Evolutionary conservation across 2,329 filamentous ascomycete genomes (phyloP).

Genomic region (Fusarium mundagurra): DNA sequence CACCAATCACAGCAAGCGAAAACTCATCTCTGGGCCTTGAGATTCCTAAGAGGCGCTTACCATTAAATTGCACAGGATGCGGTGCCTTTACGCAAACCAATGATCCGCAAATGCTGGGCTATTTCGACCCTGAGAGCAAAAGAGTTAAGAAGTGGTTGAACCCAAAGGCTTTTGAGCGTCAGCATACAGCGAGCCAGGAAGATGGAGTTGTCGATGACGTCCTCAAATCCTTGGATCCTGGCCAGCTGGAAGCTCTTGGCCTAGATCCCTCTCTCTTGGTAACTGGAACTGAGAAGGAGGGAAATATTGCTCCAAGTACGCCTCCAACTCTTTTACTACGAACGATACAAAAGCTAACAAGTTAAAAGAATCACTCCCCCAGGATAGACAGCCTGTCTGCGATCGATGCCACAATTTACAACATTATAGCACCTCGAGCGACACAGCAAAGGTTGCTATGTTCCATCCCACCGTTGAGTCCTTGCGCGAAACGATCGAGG

Average conservation of each 20-base stretch:
- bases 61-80: slow-evolving; percentile 70
- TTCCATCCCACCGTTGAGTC: slow-evolving; percentile 83
- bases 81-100: slow-evolving; percentile 70
- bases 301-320: slow-evolving; percentile 30
- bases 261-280: slow-evolving; percentile 55
- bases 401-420: slow-evolving; percentile 86
- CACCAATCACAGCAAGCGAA: not conserved
- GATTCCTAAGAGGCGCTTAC: slow-evolving; percentile 51
- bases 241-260: slow-evolving; percentile 57
- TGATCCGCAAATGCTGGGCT: slow-evolving; percentile 62
- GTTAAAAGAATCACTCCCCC: slow-evolving; percentile 12
- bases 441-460: slow-evolving; percentile 65
- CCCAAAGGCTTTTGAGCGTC: slow-evolving; percentile 28
- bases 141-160: slow-evolving; percentile 60
- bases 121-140: slow-evolving; percentile 63
- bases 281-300: slow-evolving; percentile 41
- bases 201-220: slow-evolving; percentile 59
- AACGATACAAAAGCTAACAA: slow-evolving; percentile 11
- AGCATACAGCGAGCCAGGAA: slow-evolving; percentile 45
- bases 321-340: not conserved
- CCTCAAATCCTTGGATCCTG: slow-evolving; percentile 54
- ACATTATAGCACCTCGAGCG: slow-evolving; percentile 74
- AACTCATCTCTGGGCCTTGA: not conserved
- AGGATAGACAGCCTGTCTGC: slow-evolving; percentile 70
- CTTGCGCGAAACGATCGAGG: slow-evolving; percentile 83